Percentiles rank a stretch among this genome's conserved stretches.
These are phyloP conservation scores for Solanum appendiculatum DNA, from an alignment of 257 asterid species.

Conservation along the genomic window DNA sequence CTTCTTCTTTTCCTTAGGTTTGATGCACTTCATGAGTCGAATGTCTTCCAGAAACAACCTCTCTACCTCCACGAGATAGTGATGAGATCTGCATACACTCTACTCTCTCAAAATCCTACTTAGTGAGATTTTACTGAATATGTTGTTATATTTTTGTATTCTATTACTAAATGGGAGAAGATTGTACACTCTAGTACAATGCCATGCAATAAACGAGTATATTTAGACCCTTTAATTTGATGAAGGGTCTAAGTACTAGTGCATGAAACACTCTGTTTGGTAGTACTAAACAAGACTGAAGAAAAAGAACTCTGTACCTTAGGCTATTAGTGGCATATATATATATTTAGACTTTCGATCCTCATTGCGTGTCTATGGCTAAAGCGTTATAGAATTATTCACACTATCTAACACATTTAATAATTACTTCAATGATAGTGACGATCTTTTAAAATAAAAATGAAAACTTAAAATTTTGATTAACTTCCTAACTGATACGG, in stretches of 20 bases:
- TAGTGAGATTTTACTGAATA: too few species aligned
- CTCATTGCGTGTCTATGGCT: not conserved
- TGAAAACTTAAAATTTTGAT: not conserved
- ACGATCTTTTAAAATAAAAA: not conserved
- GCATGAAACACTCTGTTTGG: not conserved
- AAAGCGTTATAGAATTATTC: not conserved
- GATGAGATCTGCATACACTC: not conserved
- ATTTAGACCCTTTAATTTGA: too few species aligned
- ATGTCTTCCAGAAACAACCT: too few species aligned
- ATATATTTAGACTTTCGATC: not conserved
- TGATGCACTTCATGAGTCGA: not conserved
- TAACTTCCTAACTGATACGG: not conserved
- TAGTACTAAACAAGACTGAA: not conserved
- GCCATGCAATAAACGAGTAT: not conserved
- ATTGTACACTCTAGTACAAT: not conserved
- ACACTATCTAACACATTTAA: not conserved
- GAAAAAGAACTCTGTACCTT: not conserved
- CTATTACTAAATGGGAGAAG: too few species aligned
- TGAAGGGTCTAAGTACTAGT: too few species aligned
- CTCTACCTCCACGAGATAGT: too few species aligned
- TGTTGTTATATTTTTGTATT: too few species aligned
- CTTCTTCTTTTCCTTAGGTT: not conserved
- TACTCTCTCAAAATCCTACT: not conserved
- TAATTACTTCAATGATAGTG: not conserved
- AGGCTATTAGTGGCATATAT: not conserved